Conservation (phyloP, 371 early-diverging fungal species). For the Mortierella sp. region DNA sequence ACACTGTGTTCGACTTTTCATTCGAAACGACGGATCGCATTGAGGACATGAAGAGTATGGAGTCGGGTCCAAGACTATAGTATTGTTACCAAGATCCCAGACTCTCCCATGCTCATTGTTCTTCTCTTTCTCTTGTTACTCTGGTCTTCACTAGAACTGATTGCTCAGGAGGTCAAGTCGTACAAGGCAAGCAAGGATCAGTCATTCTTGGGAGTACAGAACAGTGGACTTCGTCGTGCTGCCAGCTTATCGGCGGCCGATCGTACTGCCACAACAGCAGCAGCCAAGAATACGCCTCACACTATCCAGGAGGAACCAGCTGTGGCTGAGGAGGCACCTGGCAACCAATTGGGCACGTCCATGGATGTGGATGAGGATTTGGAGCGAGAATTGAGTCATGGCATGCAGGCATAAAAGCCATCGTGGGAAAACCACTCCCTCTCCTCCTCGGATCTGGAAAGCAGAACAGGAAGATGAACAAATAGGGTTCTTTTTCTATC, state of each 20-base stretch:
- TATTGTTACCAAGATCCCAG: background rate
- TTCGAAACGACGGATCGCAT: slow-evolving; percentile 90
- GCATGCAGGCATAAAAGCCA: slow-evolving; percentile 21
- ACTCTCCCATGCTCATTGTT: background rate
- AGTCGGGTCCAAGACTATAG: slow-evolving; percentile 15
- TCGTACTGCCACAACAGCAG: slow-evolving; percentile 38
- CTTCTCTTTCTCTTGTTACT: slow-evolving; percentile 2
- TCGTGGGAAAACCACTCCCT: no score
- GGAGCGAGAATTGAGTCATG: slow-evolving; percentile 65
- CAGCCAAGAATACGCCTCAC: slow-evolving; percentile 40
- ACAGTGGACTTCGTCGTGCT: slow-evolving; percentile 46
- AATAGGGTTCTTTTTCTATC: no score
- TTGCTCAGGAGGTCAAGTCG: slow-evolving; percentile 88
- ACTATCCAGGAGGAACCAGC: slow-evolving; percentile 44
- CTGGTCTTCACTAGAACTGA: slow-evolving; percentile 68
- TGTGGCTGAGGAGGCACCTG: slow-evolving; percentile 36
- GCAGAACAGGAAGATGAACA: no score
- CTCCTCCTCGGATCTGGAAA: no score
- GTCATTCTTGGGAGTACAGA: slow-evolving; percentile 31
- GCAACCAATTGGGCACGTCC: slow-evolving; percentile 18
- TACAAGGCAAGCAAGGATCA: slow-evolving; percentile 62
- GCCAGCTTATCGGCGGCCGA: slow-evolving; percentile 48
- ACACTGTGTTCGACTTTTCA: slow-evolving; percentile 87
- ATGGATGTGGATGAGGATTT: slow-evolving; percentile 70
- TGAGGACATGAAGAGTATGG: slow-evolving; percentile 90